phyloP scores from a whole-genome alignment of 768 basidiomycete genomes.

The Nevesoporus exiguus region DNA sequence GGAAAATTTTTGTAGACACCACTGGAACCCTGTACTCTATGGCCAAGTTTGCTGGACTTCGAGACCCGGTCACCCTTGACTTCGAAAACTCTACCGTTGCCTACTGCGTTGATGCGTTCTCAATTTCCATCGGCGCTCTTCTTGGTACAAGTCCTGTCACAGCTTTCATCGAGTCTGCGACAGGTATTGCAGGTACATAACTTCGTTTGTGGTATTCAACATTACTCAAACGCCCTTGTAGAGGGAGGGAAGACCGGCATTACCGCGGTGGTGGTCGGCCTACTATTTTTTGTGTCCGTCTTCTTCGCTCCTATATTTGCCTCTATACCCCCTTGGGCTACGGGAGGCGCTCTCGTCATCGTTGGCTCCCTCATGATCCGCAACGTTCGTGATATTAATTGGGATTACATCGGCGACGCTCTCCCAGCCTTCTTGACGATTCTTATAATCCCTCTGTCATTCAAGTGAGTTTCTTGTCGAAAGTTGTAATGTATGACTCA shows the following conservation, averaged over 20 bases:
- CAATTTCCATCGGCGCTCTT: slow-evolving; percentile 76
- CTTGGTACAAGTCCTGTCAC: slow-evolving; percentile 81
- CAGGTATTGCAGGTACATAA: slow-evolving; percentile 64
- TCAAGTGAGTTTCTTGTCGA: slow-evolving; percentile 53
- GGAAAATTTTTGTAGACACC: slow-evolving; percentile 28
- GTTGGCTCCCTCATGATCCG: slow-evolving; percentile 89
- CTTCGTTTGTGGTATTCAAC: background rate
- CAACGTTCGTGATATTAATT: slow-evolving; percentile 84
- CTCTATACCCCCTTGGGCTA: slow-evolving; percentile 84
- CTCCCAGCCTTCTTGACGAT: slow-evolving; percentile 83
- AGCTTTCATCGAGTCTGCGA: slow-evolving; percentile 79
- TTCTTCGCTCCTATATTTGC: slow-evolving; percentile 91
- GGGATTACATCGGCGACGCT: slow-evolving; percentile 85
- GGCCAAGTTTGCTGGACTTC: slow-evolving; percentile 88
- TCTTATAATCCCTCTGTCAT: slow-evolving; percentile 73
- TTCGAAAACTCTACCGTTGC: slow-evolving; percentile 82
- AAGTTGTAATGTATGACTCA: background rate
- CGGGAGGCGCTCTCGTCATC: slow-evolving; percentile 79
- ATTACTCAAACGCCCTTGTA: slow-evolving; percentile 21
- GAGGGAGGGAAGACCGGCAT: slow-evolving; percentile 90
- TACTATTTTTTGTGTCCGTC: slow-evolving; percentile 78
- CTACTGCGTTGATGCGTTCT: slow-evolving; percentile 80
- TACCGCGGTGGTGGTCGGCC: slow-evolving; percentile 66
- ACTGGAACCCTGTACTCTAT: slow-evolving; percentile 83
- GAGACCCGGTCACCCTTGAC: slow-evolving; percentile 79